Evolutionary conservation across 2,329 filamentous ascomycete species (phyloP), one percentile per base, ranked within the genome.

Genomic region (Stagonosporopsis tanaceti): DNA sequence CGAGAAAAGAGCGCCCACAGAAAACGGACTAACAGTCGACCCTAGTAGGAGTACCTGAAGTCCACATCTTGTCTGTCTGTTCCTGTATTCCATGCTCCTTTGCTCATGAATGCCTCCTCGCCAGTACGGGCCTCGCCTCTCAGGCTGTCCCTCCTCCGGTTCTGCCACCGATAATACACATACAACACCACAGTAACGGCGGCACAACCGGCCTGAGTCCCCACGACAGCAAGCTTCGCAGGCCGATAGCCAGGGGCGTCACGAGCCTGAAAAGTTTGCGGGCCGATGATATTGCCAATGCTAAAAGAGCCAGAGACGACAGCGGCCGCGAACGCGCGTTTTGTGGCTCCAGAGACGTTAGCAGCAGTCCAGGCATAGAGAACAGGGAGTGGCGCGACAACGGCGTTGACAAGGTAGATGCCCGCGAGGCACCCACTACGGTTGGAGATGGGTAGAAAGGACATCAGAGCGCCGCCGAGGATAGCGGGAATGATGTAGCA

Each of bases 161-260:
- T 63, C 44, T 60, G 48, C 59, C 62, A 61, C 12, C 57, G 22
- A 52, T 68, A 66, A 25, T 62, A 62, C n/a, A 42, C 25, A 44
- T 50, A 57, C 28, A 65, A 44, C 8, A 47, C n/a, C 9, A 56
- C 51, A 4, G 60, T 63, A 5, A 59, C 45, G 28, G 54, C 65
- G 1, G 67, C 69, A 25, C 71, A 67, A 22, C 70, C 76, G 1
- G 68, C 71, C 6, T 74, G 52, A 4, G 61, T 60, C 1, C 53
- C 72, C 47, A 78, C 68, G 42, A 80, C 76, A 5, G 76, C 73
- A 28, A 79, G 73, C 60, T 80, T 81, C 1, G 79, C 80, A 2
- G 77, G 77, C 2, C 77, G 50, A 40, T 67, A 69, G 2, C 46
- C 38, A 14, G 64, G 64, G 9, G 59, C 61, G 28, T 67, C 63